Evolutionary conservation across 495 filamentous ascomycete genomes (phyloP).

Genomic region (Terfezia claveryi): DNA sequence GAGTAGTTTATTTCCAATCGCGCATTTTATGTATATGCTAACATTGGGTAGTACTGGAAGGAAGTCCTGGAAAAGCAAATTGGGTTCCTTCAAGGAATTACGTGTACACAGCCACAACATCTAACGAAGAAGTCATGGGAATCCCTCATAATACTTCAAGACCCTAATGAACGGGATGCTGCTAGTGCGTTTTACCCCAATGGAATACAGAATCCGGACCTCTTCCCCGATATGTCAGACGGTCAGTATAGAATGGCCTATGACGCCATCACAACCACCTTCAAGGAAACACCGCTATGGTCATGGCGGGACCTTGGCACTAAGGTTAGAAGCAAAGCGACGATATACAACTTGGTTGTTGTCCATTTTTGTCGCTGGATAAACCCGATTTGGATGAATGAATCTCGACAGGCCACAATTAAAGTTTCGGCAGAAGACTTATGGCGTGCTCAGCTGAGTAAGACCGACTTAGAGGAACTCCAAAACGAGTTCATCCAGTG

Average conservation of each 20-base stretch:
- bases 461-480: too few species aligned
- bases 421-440: neutral
- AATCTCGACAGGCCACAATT: neutral
- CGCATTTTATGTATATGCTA: too few species aligned
- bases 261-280: neutral
- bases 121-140: too few species aligned
- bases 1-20: too few species aligned
- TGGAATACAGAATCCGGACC: neutral
- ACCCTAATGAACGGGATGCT: too few species aligned
- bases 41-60: too few species aligned
- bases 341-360: neutral
- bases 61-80: too few species aligned
- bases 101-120: too few species aligned
- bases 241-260: neutral
- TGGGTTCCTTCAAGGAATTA: too few species aligned
- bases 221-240: neutral
- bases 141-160: too few species aligned
- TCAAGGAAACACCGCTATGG: neutral
- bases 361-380: neutral
- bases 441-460: neutral
- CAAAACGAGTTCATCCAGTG: too few species aligned
- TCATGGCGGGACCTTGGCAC: neutral
- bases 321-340: neutral
- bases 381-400: neutral
- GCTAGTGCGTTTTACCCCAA: neutral